These are phyloP conservation scores for Pichia exigua DNA, from an alignment of 805 yeast genomes.

Conservation along the genomic window DNA sequence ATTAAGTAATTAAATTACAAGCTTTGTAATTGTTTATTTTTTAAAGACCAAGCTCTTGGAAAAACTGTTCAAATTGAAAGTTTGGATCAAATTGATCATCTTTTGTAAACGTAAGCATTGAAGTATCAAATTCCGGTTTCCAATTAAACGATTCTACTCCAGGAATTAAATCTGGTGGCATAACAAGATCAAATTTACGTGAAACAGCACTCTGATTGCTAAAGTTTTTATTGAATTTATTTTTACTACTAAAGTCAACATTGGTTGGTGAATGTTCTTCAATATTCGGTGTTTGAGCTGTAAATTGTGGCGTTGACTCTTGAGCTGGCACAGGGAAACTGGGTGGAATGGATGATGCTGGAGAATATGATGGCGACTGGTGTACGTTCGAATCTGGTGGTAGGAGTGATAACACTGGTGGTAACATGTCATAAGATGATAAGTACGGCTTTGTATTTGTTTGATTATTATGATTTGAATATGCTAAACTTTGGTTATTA, in stretches of 20 bases:
- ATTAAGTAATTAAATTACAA: background rate
- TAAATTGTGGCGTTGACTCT: background rate
- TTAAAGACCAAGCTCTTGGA: background rate
- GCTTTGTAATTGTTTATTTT: background rate
- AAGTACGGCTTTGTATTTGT: background rate
- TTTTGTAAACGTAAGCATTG: background rate
- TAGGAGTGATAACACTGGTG: background rate
- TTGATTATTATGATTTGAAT: background rate
- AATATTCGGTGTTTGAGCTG: background rate
- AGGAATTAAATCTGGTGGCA: conserved; percentile 5
- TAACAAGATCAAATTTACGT: conserved; percentile 2
- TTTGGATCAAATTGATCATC: background rate
- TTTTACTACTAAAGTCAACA: background rate
- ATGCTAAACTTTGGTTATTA: background rate
- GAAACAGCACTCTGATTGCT: background rate
- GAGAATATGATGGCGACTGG: background rate
- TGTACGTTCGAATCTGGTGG: background rate
- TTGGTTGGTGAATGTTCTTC: background rate
- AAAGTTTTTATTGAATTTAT: background rate
- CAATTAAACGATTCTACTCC: background rate
- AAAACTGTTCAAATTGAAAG: background rate
- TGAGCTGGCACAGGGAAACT: background rate
- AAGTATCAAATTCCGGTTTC: conserved; percentile 8
- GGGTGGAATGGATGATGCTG: background rate
- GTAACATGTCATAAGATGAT: background rate